Evolutionary conservation across 169 alveolate genomes (phyloP).

Genomic region (Plasmodium vinckei): DNA sequence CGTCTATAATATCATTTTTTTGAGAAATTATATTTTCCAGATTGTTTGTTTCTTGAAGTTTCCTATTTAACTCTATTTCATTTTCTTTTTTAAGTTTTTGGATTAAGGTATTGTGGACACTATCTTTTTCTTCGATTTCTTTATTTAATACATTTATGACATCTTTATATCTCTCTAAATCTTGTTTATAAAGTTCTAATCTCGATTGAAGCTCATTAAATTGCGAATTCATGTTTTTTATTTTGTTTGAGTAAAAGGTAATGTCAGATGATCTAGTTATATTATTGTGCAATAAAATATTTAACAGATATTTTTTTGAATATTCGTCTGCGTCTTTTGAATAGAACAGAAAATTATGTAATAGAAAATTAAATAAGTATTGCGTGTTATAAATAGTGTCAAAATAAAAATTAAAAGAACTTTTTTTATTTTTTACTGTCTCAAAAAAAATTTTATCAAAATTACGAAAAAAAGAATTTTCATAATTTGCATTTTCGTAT

Average conservation of each 20-base stretch:
- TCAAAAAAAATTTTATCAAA: constrained; percentile 76
- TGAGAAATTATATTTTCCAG: constrained; percentile 76
- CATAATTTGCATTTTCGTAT: constrained; percentile 72
- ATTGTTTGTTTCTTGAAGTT: constrained; percentile 73
- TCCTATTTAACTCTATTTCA: constrained; percentile 72
- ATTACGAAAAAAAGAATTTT: constrained; percentile 73
- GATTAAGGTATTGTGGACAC: constrained; percentile 65
- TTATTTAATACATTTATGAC: constrained; percentile 75
- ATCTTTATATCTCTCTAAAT: constrained; percentile 76
- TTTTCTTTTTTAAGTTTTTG: constrained; percentile 76
- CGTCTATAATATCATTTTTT: constrained; percentile 77
- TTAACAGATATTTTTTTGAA: constrained; percentile 72
- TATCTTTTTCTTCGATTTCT: constrained; percentile 76
- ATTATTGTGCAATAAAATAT: constrained; percentile 74
- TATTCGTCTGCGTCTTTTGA: constrained; percentile 78
- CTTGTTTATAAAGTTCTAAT: constrained; percentile 76
- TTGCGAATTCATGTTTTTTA: constrained; percentile 73
- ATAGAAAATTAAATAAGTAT: constrained; percentile 73
- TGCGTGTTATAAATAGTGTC: constrained; percentile 75
- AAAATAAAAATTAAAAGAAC: constrained; percentile 77
- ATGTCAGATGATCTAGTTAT: constrained; percentile 77
- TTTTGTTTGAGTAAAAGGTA: constrained; percentile 76
- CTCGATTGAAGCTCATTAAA: constrained; percentile 77
- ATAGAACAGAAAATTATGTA: constrained; percentile 74
- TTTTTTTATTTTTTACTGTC: constrained; percentile 74